Percentiles rank a stretch among this genome's conserved stretches.
Evolutionary conservation across 495 filamentous ascomycete species (phyloP).

Genomic region (Articulospora tetracladia): DNA sequence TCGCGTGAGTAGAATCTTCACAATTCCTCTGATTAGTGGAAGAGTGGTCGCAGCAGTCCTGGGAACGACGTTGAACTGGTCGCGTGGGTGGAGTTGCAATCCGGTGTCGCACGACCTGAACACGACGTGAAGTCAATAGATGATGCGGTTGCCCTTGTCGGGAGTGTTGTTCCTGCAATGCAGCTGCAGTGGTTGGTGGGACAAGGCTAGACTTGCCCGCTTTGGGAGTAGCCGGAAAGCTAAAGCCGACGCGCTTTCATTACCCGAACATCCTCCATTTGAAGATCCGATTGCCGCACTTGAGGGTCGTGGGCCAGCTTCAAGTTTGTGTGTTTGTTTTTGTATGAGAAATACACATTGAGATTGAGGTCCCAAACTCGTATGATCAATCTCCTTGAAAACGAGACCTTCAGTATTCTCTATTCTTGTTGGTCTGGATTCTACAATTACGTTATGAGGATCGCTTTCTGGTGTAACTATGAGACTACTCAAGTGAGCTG

Average conservation of each 20-base stretch:
- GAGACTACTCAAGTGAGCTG: too few species aligned
- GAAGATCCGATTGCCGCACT: too few species aligned
- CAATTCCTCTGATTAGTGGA: background rate
- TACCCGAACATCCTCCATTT: background rate
- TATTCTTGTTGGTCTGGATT: too few species aligned
- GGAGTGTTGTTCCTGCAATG: background rate
- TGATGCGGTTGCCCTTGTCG: background rate
- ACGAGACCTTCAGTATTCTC: too few species aligned
- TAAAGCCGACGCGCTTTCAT: background rate
- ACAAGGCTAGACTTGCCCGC: background rate
- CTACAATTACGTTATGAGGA: too few species aligned
- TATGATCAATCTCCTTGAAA: too few species aligned
- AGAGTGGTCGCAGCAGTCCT: background rate
- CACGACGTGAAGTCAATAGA: too few species aligned
- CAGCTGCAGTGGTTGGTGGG: background rate
- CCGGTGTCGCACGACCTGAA: background rate
- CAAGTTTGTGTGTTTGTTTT: too few species aligned
- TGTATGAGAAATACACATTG: too few species aligned
- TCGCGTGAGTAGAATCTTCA: background rate
- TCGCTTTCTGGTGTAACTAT: too few species aligned
- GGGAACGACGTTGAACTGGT: background rate
- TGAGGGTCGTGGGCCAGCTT: too few species aligned
- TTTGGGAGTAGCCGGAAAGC: background rate
- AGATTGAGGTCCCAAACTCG: too few species aligned
- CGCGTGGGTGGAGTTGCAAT: background rate